phyloP scores from a whole-genome alignment of 2,329 filamentous ascomycete genomes.

The Ascochyta fabae region DNA sequence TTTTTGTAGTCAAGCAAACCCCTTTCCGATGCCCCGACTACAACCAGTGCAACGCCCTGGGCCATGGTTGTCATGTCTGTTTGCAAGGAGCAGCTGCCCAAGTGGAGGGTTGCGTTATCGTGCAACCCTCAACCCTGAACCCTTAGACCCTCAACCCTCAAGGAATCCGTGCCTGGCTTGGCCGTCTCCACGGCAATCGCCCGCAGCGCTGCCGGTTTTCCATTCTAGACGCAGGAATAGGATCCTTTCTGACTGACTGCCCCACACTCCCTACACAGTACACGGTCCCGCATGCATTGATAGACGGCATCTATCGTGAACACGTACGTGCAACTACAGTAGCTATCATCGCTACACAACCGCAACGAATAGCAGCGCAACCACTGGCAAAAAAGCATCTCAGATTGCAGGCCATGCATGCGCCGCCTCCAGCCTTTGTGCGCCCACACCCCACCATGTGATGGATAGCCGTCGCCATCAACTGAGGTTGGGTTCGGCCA shows the following conservation, averaged over 20 bases:
- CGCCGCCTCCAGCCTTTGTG: conserved; percentile 12
- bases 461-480: conserved; percentile 8
- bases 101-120: conserved; percentile 12
- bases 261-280: conserved; percentile 31
- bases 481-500: conserved; percentile 29
- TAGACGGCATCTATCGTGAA: conserved; percentile 8
- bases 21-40: conserved; percentile 14
- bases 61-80: conserved; percentile 10
- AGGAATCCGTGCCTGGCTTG: conserved; percentile 7
- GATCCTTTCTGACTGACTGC: conserved; percentile 21
- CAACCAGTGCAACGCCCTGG: conserved; percentile 14
- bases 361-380: conserved; percentile 23
- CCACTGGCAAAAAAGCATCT: conserved; percentile 18
- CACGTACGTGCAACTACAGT: not conserved
- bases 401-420: conserved; percentile 10
- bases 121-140: conserved; percentile 2
- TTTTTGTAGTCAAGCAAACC: conserved; percentile 40
- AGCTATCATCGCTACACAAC: not conserved
- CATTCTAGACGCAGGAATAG: conserved; percentile 22
- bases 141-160: not conserved
- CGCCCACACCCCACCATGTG: conserved; percentile 35
- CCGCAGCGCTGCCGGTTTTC: conserved; percentile 7
- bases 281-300: conserved; percentile 23
- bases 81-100: conserved; percentile 12
- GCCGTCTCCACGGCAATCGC: conserved; percentile 19